Evolutionary conservation across 129 eudicot species (phyloP).

Genomic region (Silybum marianum): DNA sequence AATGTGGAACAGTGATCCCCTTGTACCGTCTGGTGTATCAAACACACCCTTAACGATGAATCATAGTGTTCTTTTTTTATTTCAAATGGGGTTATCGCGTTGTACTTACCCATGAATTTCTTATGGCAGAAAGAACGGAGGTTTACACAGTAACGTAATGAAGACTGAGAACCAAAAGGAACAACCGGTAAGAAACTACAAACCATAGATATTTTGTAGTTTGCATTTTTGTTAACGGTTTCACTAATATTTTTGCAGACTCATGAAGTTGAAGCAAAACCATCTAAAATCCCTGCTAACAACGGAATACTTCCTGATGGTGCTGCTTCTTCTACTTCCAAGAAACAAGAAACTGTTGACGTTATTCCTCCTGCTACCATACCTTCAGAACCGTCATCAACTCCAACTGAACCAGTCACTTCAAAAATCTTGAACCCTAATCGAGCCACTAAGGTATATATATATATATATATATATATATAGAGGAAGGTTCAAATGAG

Average conservation of each 20-base stretch:
- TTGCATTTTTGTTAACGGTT: no score
- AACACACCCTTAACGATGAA: background rate
- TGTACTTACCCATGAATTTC: background rate
- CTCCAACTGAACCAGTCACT: constrained; percentile 38
- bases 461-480: background rate
- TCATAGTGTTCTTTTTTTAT: background rate
- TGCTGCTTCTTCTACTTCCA: constrained; percentile 13
- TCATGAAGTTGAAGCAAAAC: constrained; percentile 19
- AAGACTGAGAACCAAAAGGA: no score
- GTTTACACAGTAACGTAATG: no score
- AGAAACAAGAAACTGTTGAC: constrained; percentile 22
- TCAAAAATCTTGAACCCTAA: constrained; percentile 45
- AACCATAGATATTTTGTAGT: no score
- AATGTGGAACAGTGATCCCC: no score
- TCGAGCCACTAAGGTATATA: constrained; percentile 51
- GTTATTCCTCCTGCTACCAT: constrained; percentile 30
- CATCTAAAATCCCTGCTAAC: constrained; percentile 25
- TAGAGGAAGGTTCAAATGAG: no score
- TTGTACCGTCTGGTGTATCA: no score
- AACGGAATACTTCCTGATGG: constrained; percentile 28
- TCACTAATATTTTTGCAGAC: no score
- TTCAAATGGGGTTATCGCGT: no score
- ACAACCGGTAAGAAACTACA: no score
- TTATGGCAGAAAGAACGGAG: constrained; percentile 44
- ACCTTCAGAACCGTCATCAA: constrained; percentile 49